phyloP scores from a whole-genome alignment of 768 basidiomycete genomes.

The Tephrocybe sp. region DNA sequence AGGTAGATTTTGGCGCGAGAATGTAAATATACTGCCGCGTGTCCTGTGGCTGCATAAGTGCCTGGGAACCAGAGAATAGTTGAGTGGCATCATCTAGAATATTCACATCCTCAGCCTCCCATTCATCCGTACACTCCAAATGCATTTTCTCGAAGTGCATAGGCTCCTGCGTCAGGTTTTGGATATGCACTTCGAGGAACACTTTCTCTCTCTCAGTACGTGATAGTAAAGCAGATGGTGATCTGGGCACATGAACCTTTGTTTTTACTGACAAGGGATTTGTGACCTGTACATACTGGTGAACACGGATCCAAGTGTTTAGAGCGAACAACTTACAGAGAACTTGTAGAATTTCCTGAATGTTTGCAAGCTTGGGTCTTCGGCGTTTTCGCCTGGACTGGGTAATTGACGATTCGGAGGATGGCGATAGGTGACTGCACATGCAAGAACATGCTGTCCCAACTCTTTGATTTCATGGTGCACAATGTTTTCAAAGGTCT shows the following conservation, averaged over 20 bases:
- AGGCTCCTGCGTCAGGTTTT: slow-evolving; percentile 77
- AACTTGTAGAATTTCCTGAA: slow-evolving; percentile 94
- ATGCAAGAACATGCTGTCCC: slow-evolving; percentile 86
- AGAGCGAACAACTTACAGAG: slow-evolving; percentile 49
- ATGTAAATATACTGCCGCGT: slow-evolving; percentile 87
- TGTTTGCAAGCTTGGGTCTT: slow-evolving; percentile 58
- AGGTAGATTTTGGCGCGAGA: slow-evolving; percentile 49
- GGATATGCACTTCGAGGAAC: slow-evolving; percentile 90
- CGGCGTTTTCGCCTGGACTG: slow-evolving; percentile 44
- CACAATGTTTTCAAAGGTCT: slow-evolving; percentile 65
- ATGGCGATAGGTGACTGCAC: slow-evolving; percentile 79
- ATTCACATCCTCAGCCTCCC: slow-evolving; percentile 60
- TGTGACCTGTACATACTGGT: slow-evolving; percentile 57
- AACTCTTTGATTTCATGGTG: slow-evolving; percentile 93
- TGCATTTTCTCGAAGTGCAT: slow-evolving; percentile 81
- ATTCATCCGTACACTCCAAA: slow-evolving; percentile 70
- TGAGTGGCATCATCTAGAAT: slow-evolving; percentile 26
- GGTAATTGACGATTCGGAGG: slow-evolving; percentile 54
- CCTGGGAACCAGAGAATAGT: slow-evolving; percentile 60
- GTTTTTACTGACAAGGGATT: slow-evolving; percentile 95
- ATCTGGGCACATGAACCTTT: slow-evolving; percentile 77
- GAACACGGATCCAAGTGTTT: neutral
- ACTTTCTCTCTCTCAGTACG: slow-evolving; percentile 71
- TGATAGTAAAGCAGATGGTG: slow-evolving; percentile 69
- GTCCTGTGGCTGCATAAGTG: slow-evolving; percentile 81